A percentile compares a stretch with the other conserved stretches of the same genome.
These are phyloP conservation scores for Chytriomyces hyalinus DNA, from an alignment of 192 early-diverging fungal species.

Conservation along the genomic window DNA sequence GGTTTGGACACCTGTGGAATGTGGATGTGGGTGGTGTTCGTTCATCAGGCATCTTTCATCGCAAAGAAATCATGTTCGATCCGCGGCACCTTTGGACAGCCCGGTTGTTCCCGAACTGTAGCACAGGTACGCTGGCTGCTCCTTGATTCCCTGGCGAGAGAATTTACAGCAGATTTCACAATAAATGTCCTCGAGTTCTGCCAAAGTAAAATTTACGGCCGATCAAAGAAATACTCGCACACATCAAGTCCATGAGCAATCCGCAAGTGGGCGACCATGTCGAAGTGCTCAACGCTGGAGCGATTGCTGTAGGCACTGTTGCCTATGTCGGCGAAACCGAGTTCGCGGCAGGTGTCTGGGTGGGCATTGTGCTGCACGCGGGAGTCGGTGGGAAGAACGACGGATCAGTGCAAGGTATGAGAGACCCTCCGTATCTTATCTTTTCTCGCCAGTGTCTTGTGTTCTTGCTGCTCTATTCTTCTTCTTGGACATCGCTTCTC, in stretches of 20 bases:
- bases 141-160: constrained; percentile 43
- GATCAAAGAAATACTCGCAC: not conserved
- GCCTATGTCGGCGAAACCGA: constrained; percentile 82
- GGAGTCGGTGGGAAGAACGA: constrained; percentile 54
- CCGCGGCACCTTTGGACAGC: constrained; percentile 51
- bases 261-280: constrained; percentile 11
- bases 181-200: no score
- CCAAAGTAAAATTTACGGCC: not conserved
- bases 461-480: no score
- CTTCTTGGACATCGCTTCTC: no score
- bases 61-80: not conserved
- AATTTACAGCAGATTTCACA: no score
- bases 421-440: not conserved
- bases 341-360: constrained; percentile 86
- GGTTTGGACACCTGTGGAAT: constrained; percentile 67
- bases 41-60: not conserved
- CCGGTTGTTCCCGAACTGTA: constrained; percentile 79
- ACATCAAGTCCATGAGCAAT: not conserved
- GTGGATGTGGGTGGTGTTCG: not conserved
- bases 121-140: constrained; percentile 65
- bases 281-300: constrained; percentile 16
- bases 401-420: constrained; percentile 45
- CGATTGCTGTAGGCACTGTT: constrained; percentile 59
- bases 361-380: constrained; percentile 86
- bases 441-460: no score